Percentiles rank a stretch among this genome's conserved stretches.
phyloP scores from a whole-genome alignment of 2,329 filamentous ascomycete species.

The Verticillium nubilum region DNA sequence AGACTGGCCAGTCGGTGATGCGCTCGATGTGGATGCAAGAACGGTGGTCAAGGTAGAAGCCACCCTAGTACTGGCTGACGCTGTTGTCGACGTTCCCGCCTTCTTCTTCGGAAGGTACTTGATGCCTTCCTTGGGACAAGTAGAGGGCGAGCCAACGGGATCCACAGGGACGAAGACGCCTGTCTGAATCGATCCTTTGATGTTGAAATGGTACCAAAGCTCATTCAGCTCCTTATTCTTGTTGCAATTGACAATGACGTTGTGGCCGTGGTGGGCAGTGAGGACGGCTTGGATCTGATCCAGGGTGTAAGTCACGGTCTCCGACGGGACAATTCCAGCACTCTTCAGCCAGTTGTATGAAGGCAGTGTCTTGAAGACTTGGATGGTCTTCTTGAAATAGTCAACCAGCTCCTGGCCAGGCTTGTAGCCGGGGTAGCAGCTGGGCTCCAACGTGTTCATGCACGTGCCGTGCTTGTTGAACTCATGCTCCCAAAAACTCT shows the following conservation, averaged over 20 bases:
- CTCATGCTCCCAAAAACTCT: slow-evolving; percentile 68
- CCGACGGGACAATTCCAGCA: slow-evolving; percentile 54
- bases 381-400: slow-evolving; percentile 62
- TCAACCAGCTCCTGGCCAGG: slow-evolving; percentile 60
- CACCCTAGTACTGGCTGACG: slow-evolving; percentile 3
- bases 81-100: slow-evolving; percentile 2
- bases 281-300: slow-evolving; percentile 55
- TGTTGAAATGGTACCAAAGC: slow-evolving; percentile 60
- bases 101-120: slow-evolving; percentile 56
- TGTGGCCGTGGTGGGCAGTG: slow-evolving; percentile 43
- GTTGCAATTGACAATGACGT: slow-evolving; percentile 52
- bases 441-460: slow-evolving; percentile 61
- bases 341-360: slow-evolving; percentile 57
- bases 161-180: slow-evolving; percentile 55
- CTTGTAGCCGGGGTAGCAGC: slow-evolving; percentile 59
- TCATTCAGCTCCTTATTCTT: slow-evolving; percentile 40
- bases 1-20: not conserved
- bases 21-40: not conserved
- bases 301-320: slow-evolving; percentile 51
- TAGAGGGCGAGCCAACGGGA: slow-evolving; percentile 51
- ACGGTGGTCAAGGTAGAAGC: not conserved
- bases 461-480: slow-evolving; percentile 73
- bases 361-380: slow-evolving; percentile 60
- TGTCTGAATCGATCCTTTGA: slow-evolving; percentile 50
- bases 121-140: slow-evolving; percentile 58